Evolutionary conservation across 2,329 filamentous ascomycete genomes (phyloP), one percentile per base, ranked within the genome.

Genomic region (Myriosclerotinia duriaeana): DNA sequence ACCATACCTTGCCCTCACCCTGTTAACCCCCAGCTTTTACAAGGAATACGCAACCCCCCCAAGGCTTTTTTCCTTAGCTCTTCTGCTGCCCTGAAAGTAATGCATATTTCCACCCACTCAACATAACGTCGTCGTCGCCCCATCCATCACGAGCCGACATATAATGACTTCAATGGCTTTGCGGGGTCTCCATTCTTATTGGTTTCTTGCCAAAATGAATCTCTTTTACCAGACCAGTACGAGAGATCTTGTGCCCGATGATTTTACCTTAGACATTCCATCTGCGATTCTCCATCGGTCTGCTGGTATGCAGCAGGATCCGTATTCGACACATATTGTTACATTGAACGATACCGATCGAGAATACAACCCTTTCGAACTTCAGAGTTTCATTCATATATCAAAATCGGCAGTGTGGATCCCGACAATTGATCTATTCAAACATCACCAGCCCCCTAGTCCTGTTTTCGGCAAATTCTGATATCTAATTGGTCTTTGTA

Each of bases 101-200:
- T 34, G 30, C 30, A 34, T 34, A 44, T 5, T 15, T 44, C 26
- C 40, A 46, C 55, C n/a, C 40, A 50, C 11, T 50, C n/a, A 14
- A 52, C 12, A 7, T 50, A 50, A 40, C 8, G 44, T 52, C n/a
- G 20, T 60, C 54, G 54, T 61, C 26, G 46, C 22, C 44, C 46
- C 44, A 46, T n/a, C 30, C 30, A 58, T 58, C 53, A 48, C 42
- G 48, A 53, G 22, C 38, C 26, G 14, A 38, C 26, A 50, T 22
- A 44, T 38, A 22, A 53, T 65, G 46, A 36, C 54, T 65, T 61
- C 63, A 36, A 36, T 46, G 34, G 46, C 20, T 34, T 52, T 61
- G 53, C 36, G 38, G 38, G 12, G 20, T 36, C 36, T n/a, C n/a
- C 54, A 0, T 52, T 17, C 8, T 44, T 44, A 50, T 42, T 44